Conservation (phyloP, 1,139 yeast genomes). For the Nematodospora anomalae region DNA sequence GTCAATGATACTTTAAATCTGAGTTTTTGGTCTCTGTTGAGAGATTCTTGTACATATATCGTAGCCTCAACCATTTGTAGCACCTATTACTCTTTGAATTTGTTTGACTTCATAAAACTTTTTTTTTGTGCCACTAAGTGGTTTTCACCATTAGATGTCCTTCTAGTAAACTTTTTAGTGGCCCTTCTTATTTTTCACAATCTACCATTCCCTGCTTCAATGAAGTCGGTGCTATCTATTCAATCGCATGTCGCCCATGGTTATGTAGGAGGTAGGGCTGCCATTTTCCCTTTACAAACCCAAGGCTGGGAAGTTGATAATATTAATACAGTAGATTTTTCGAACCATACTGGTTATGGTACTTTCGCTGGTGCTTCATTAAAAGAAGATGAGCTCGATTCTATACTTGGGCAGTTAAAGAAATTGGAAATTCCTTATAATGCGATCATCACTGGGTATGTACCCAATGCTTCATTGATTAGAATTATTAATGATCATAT, state of each 20-base stretch:
- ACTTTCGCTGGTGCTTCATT: constrained; percentile 30
- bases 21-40: too few relatives aligned
- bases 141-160: too few relatives aligned
- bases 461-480: constrained; percentile 35
- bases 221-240: constrained; percentile 32
- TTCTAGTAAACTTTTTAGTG: too few relatives aligned
- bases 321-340: constrained; percentile 42
- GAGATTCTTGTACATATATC: too few relatives aligned
- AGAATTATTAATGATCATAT: constrained; percentile 19
- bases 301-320: constrained; percentile 48
- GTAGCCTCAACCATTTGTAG: too few relatives aligned
- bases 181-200: too few relatives aligned
- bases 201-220: too few relatives aligned
- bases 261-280: constrained; percentile 46
- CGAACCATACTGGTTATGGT: constrained; percentile 51
- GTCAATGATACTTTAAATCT: too few relatives aligned
- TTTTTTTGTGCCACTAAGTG: too few relatives aligned
- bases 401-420: constrained; percentile 14
- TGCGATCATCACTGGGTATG: constrained; percentile 37
- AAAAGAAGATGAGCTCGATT: constrained; percentile 13
- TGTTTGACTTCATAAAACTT: too few relatives aligned
- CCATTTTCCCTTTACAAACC: constrained; percentile 43
- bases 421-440: constrained; percentile 20
- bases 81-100: too few relatives aligned
- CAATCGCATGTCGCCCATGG: constrained; percentile 50